Conservation (phyloP, 257 asterid species). For the Solanum bulbocastanum region DNA sequence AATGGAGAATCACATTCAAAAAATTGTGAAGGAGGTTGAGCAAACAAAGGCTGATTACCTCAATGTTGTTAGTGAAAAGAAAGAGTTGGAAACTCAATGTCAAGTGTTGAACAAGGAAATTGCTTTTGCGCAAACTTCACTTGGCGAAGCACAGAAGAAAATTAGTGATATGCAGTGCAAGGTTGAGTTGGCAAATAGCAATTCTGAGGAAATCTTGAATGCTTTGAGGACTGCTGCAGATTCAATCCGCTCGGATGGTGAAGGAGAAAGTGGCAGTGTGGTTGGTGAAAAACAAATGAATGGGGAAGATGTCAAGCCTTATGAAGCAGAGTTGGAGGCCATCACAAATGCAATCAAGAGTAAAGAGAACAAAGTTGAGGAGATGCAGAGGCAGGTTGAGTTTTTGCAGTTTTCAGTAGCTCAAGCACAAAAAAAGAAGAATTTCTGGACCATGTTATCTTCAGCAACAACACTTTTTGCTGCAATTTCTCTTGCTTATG, state of each 20-base stretch:
- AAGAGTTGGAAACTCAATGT: conserved; percentile 26
- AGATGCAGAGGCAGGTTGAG: conserved; percentile 49
- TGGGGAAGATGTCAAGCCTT: conserved; percentile 24
- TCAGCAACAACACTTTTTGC: conserved; percentile 70
- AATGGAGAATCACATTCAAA: conserved; percentile 30
- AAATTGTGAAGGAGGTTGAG: conserved; percentile 9
- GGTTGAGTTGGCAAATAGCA: conserved; percentile 25
- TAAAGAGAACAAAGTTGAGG: conserved; percentile 36
- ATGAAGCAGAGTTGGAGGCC: conserved; percentile 29
- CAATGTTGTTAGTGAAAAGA: conserved; percentile 26
- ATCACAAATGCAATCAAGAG: conserved; percentile 52
- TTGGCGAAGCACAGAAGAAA: conserved; percentile 19
- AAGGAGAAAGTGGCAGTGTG: not conserved
- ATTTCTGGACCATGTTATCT: conserved; percentile 55
- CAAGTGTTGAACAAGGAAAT: conserved; percentile 29
- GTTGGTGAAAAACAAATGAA: not conserved
- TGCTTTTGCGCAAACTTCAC: conserved; percentile 19
- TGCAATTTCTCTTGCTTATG: conserved; percentile 49
- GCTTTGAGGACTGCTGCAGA: conserved; percentile 46
- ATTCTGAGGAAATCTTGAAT: conserved; percentile 30
- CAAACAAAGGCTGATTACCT: conserved; percentile 32
- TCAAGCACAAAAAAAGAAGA: conserved; percentile 59
- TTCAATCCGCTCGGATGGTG: conserved; percentile 27
- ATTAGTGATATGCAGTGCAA: conserved; percentile 25
- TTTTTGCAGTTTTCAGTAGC: conserved; percentile 28